Conservation (phyloP, 257 asterid genomes). For the Lantana camara region DNA sequence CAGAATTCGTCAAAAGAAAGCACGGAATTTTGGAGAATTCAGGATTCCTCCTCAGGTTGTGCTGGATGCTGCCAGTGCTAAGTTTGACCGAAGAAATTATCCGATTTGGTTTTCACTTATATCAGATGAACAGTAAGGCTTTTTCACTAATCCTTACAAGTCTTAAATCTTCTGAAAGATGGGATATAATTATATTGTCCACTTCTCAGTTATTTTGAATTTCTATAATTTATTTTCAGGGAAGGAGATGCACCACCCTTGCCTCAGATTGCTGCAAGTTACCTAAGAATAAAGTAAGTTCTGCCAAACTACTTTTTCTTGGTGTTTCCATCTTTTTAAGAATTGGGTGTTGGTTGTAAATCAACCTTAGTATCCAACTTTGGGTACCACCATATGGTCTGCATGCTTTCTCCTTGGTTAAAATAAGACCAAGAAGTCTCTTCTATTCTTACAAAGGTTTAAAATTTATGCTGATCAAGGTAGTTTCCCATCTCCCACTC, state of each 20-base stretch:
- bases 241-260: conserved; percentile 60
- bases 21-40: conserved; percentile 51
- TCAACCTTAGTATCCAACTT: neutral
- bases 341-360: conserved; percentile 5
- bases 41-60: conserved; percentile 71
- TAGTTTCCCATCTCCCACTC: conserved; percentile 7
- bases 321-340: neutral
- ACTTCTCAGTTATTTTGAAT: conserved; percentile 31
- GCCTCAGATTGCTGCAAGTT: conserved; percentile 91
- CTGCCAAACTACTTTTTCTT: conserved; percentile 12
- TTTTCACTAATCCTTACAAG: conserved; percentile 10
- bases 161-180: conserved; percentile 19
- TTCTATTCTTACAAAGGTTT: neutral
- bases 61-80: conserved; percentile 62
- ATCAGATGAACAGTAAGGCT: conserved; percentile 74
- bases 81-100: conserved; percentile 53
- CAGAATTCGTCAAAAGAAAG: conserved; percentile 70
- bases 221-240: conserved; percentile 51
- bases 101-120: conserved; percentile 96
- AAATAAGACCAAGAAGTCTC: conserved; percentile 2
- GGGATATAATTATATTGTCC: conserved; percentile 7
- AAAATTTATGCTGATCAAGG: conserved; percentile 5
- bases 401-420: conserved; percentile 7
- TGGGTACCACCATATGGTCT: conserved; percentile 12
- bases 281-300: conserved; percentile 88